These are phyloP conservation scores for Aspergillus jensenii DNA, from an alignment of 2,329 filamentous ascomycete species.

Conservation along the genomic window DNA sequence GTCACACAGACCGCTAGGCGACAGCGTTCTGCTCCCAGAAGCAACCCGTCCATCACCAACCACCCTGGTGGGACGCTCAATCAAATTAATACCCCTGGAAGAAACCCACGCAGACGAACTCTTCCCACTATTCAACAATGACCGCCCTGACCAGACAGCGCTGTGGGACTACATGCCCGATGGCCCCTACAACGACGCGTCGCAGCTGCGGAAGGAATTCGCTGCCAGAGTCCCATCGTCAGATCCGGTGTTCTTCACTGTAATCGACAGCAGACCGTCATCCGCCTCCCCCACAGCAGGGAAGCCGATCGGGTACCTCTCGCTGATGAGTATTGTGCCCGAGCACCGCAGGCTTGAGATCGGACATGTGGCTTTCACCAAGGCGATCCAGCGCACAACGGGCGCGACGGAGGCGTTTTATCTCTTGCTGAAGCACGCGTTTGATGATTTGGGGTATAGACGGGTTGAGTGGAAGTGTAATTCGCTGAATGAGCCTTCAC, in stretches of 20 bases:
- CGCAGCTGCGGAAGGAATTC: conserved; percentile 27
- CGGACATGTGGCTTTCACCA: conserved; percentile 55
- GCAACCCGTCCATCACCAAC: background rate
- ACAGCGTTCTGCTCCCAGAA: background rate
- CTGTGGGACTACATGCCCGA: conserved; percentile 47
- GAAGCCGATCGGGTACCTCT: conserved; percentile 44
- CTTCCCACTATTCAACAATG: conserved; percentile 28
- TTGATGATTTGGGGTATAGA: conserved; percentile 55
- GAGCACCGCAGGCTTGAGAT: conserved; percentile 56
- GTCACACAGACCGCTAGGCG: background rate
- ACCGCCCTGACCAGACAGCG: conserved; percentile 13
- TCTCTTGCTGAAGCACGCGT: conserved; percentile 54
- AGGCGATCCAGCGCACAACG: conserved; percentile 52
- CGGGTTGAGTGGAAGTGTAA: conserved; percentile 67
- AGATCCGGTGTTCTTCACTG: conserved; percentile 47
- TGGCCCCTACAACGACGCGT: conserved; percentile 35
- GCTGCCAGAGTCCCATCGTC: conserved; percentile 22
- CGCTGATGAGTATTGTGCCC: conserved; percentile 49
- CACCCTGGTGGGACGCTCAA: conserved; percentile 24
- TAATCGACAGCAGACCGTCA: conserved; percentile 38
- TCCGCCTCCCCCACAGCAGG: conserved; percentile 21
- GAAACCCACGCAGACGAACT: conserved; percentile 31
- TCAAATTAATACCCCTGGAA: conserved; percentile 28
- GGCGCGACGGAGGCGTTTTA: conserved; percentile 60
- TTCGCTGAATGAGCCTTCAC: conserved; percentile 54